Evolutionary conservation across 1,284 basidiomycete genomes (phyloP).

Genomic region (Bjerkandera adusta): DNA sequence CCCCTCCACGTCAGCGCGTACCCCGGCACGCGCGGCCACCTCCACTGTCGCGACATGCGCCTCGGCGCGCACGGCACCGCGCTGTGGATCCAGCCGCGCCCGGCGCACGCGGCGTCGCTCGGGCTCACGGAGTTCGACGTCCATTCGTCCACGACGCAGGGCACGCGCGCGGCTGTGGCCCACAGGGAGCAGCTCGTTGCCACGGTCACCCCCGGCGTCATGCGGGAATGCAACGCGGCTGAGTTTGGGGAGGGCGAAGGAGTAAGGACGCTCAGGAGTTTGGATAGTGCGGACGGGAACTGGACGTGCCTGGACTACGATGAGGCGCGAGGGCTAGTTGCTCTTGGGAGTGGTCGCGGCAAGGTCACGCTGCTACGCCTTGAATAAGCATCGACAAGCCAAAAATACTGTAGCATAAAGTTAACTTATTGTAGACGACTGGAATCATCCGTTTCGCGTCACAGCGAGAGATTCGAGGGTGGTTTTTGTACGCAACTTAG

Average conservation of each 20-base stretch:
- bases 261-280: constrained; percentile 27
- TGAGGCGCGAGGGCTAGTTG: constrained; percentile 49
- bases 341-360: constrained; percentile 48
- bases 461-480: too few species aligned
- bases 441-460: too few species aligned
- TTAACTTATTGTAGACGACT: too few species aligned
- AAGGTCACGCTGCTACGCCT: constrained; percentile 40
- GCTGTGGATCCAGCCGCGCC: constrained; percentile 54
- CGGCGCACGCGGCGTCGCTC: constrained; percentile 22
- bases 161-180: constrained; percentile 2
- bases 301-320: constrained; percentile 62
- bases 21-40: constrained; percentile 42
- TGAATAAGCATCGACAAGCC: too few species aligned
- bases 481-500: too few species aligned
- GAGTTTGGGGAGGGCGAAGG: constrained; percentile 16
- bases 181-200: constrained; percentile 39
- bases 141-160: constrained; percentile 25
- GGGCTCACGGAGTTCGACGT: constrained; percentile 24
- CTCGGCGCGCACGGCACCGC: constrained; percentile 54
- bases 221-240: constrained; percentile 17
- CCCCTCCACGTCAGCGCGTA: constrained; percentile 36
- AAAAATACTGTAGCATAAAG: too few species aligned
- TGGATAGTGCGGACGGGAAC: constrained; percentile 29
- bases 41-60: constrained; percentile 49
- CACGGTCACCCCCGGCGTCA: constrained; percentile 47